Evolutionary conservation across 2,329 filamentous ascomycete species (phyloP).

Genomic region (Fusarium concolor): DNA sequence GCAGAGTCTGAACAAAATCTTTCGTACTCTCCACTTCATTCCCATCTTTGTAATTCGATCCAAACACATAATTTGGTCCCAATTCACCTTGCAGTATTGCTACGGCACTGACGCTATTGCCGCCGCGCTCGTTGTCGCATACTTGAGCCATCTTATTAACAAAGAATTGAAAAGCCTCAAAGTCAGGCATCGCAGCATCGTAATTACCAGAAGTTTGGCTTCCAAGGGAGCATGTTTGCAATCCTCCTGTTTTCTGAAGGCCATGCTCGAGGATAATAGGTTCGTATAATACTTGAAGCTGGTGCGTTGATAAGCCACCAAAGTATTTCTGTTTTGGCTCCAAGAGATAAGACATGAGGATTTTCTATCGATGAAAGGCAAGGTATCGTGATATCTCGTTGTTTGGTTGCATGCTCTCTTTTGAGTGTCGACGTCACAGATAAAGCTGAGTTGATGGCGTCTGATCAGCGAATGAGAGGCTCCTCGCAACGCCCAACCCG

Average conservation of each 20-base stretch:
- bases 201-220: not conserved
- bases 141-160: conserved; percentile 10
- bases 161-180: not conserved
- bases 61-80: not conserved
- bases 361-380: too few relatives aligned
- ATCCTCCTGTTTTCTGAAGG: not conserved
- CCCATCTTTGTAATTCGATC: not conserved
- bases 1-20: not conserved
- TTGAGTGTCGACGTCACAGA: too few relatives aligned
- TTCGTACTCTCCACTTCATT: not conserved
- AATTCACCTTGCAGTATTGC: not conserved
- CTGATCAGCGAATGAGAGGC: too few relatives aligned
- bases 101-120: not conserved
- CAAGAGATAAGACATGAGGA: too few relatives aligned
- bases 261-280: conserved; percentile 6
- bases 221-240: not conserved
- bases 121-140: conserved; percentile 13
- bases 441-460: too few relatives aligned
- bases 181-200: not conserved
- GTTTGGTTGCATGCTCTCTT: too few relatives aligned
- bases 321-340: not conserved
- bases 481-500: too few relatives aligned
- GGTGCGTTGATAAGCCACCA: not conserved
- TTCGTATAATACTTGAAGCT: conserved; percentile 1
- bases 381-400: too few relatives aligned